A percentile compares a stretch with the other conserved stretches of the same genome.
Evolutionary conservation across 768 basidiomycete genomes (phyloP).

Genomic region (Termitomyces heimii): DNA sequence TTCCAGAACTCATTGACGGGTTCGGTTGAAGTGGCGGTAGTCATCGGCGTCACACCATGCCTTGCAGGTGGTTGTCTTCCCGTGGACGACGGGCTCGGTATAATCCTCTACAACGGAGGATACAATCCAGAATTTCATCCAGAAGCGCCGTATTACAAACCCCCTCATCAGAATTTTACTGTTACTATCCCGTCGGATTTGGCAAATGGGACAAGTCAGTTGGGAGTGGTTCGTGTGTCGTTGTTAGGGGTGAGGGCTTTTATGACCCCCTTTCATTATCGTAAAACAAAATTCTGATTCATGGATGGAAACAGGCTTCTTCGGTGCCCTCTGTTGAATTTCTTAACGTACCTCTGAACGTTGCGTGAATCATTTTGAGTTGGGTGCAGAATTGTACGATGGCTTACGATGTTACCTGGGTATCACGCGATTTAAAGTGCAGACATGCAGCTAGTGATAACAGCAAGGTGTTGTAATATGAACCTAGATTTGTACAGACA

Average conservation of each 20-base stretch:
- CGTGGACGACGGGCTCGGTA: conserved; percentile 26
- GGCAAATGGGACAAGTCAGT: conserved; percentile 23
- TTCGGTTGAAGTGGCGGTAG: conserved; percentile 39
- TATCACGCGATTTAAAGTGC: neutral
- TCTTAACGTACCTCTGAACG: conserved; percentile 23
- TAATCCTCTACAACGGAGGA: conserved; percentile 40
- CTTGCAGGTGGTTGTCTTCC: conserved; percentile 15
- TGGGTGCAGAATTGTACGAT: neutral
- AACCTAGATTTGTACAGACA: too few relatives aligned
- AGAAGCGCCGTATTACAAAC: conserved; percentile 1
- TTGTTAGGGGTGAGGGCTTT: conserved; percentile 36
- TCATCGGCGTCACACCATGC: conserved; percentile 37
- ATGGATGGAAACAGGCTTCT: conserved; percentile 24
- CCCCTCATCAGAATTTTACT: conserved; percentile 41
- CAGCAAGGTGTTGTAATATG: too few relatives aligned
- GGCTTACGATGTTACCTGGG: too few relatives aligned
- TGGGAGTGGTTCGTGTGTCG: conserved; percentile 30
- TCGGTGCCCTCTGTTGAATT: conserved; percentile 22
- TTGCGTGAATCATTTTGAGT: conserved; percentile 13
- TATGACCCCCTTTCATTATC: neutral
- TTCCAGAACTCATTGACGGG: conserved; percentile 29
- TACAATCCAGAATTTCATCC: conserved; percentile 31
- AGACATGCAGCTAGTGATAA: neutral
- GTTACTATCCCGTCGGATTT: conserved; percentile 29
- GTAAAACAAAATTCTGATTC: neutral